These are phyloP conservation scores for Silybum marianum DNA, from an alignment of 129 eudicot genomes.

Conservation along the genomic window DNA sequence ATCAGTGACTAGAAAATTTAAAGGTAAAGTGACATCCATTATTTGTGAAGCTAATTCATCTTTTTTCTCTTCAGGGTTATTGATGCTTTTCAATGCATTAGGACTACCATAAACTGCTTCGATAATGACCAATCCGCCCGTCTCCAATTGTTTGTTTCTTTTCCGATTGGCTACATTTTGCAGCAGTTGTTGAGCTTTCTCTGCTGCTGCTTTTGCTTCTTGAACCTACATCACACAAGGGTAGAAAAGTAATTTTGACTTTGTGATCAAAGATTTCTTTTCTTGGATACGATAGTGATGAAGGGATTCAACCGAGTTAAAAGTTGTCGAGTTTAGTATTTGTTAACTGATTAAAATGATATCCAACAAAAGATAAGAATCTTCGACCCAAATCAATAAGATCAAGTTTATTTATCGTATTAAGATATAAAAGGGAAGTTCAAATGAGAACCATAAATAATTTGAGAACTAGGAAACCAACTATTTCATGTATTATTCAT, in stretches of 20 bases:
- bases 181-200: slow-evolving; percentile 86
- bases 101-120: slow-evolving; percentile 81
- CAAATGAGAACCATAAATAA: background rate
- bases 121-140: slow-evolving; percentile 64
- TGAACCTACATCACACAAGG: slow-evolving; percentile 52
- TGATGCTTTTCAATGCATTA: slow-evolving; percentile 44
- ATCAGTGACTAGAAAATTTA: slow-evolving; percentile 79
- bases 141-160: slow-evolving; percentile 62
- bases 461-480: background rate
- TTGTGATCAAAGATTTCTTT: slow-evolving; percentile 17
- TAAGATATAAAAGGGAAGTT: background rate
- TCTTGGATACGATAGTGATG: background rate
- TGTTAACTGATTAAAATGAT: background rate
- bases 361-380: background rate
- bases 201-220: slow-evolving; percentile 79
- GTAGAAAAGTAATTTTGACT: background rate
- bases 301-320: background rate
- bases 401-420: slow-evolving; percentile 1
- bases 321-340: background rate
- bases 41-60: slow-evolving; percentile 68
- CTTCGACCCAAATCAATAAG: background rate
- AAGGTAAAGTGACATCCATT: slow-evolving; percentile 80
- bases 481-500: background rate
- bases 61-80: slow-evolving; percentile 40
- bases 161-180: slow-evolving; percentile 84